These are phyloP conservation scores for Solanum acaule DNA, from an alignment of 257 asterid genomes.

Conservation along the genomic window DNA sequence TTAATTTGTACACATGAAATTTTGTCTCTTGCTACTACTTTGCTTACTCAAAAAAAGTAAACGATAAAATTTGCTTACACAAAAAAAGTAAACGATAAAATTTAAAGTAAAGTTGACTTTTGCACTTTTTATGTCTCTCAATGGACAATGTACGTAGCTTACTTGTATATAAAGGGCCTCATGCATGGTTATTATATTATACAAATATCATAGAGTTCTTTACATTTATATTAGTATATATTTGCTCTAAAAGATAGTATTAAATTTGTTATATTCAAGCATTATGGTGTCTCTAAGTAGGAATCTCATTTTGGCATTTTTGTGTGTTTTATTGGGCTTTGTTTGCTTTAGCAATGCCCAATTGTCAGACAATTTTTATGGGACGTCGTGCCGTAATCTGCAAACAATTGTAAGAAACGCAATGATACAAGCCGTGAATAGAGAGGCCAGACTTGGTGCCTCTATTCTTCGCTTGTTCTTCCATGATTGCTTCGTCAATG, in stretches of 20 bases:
- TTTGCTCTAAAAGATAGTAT: background rate
- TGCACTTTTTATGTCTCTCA: background rate
- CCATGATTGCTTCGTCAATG: constrained; percentile 65
- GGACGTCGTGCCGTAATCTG: constrained; percentile 32
- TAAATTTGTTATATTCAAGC: background rate
- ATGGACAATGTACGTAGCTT: background rate
- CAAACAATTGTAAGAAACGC: constrained; percentile 23
- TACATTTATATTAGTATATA: background rate
- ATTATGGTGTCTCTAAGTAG: background rate
- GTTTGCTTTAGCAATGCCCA: constrained; percentile 27
- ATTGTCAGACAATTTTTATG: constrained; percentile 39
- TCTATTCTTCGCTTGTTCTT: constrained; percentile 58
- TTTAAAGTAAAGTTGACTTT: background rate
- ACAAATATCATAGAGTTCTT: background rate
- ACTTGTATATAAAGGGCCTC: background rate
- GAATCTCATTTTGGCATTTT: background rate
- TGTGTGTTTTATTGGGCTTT: background rate
- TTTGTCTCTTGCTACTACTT: background rate
- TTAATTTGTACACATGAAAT: background rate
- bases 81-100: background rate
- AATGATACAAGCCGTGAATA: constrained; percentile 31
- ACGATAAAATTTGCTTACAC: background rate
- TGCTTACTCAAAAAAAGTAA: background rate
- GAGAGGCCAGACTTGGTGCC: constrained; percentile 38
- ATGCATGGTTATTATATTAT: background rate